These are phyloP conservation scores for Trametopsis cervina DNA, from an alignment of 768 basidiomycete species.

Conservation along the genomic window DNA sequence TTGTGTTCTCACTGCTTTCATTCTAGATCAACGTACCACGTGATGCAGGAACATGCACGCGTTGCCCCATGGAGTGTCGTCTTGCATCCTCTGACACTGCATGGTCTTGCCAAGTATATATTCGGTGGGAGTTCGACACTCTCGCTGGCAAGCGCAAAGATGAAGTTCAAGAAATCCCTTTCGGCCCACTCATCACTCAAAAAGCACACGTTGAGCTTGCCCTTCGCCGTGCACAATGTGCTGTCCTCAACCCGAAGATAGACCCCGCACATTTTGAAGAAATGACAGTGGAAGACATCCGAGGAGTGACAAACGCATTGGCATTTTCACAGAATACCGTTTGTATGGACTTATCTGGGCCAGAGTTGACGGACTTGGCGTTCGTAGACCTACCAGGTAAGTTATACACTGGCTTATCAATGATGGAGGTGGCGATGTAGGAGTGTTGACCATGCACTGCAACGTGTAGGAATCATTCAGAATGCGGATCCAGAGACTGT, in stretches of 20 bases:
- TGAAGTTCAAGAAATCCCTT: slow-evolving; percentile 22
- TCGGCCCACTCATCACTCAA: slow-evolving; percentile 36
- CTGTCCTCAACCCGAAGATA: slow-evolving; percentile 39
- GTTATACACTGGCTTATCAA: too few species aligned
- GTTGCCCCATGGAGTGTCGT: slow-evolving; percentile 32
- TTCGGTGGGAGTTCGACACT: slow-evolving; percentile 34
- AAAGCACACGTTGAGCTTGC: slow-evolving; percentile 40
- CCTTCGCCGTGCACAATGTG: slow-evolving; percentile 54
- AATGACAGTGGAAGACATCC: neutral
- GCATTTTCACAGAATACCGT: slow-evolving; percentile 23
- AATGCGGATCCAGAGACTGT: slow-evolving; percentile 35
- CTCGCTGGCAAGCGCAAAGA: slow-evolving; percentile 21
- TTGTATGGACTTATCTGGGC: slow-evolving; percentile 22
- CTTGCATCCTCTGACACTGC: slow-evolving; percentile 16
- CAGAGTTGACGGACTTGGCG: slow-evolving; percentile 24
- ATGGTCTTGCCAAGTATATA: slow-evolving; percentile 33
- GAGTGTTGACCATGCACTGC: neutral
- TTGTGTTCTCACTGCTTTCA: neutral
- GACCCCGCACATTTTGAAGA: slow-evolving; percentile 23
- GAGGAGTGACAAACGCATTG: neutral
- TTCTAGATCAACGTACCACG: slow-evolving; percentile 40
- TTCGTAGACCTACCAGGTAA: slow-evolving; percentile 29
- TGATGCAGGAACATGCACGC: slow-evolving; percentile 41
- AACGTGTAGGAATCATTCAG: slow-evolving; percentile 45
- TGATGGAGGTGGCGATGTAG: neutral